Evolutionary conservation across 2,329 filamentous ascomycete genomes (phyloP).

Genomic region (Colletotrichum sp.): DNA sequence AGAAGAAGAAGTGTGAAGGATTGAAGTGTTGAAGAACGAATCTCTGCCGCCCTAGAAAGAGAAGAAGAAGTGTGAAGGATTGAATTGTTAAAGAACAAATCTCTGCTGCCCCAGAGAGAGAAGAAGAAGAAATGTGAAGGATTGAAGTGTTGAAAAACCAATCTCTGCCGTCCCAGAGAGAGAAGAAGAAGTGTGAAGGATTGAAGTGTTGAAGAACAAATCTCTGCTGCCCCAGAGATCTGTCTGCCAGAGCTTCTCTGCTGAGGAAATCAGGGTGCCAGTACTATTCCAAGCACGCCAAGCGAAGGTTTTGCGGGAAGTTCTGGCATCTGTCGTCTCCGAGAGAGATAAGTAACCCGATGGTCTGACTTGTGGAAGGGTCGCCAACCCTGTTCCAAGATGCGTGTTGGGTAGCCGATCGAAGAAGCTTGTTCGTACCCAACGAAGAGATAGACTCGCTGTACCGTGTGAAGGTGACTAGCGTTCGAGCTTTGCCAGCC

Average conservation of each 20-base stretch:
- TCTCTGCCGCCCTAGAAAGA: background rate
- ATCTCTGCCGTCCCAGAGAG: background rate
- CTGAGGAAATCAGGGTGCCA: background rate
- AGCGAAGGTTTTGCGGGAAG: background rate
- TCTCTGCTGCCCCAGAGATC: background rate
- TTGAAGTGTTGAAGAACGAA: background rate
- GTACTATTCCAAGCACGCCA: background rate
- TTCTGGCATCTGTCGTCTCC: background rate
- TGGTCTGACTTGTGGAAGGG: background rate
- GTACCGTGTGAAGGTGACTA: background rate
- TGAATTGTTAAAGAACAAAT: background rate
- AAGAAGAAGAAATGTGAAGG: background rate
- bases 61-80: background rate
- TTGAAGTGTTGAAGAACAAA: background rate
- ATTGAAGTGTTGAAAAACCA: background rate
- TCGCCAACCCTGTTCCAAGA: background rate
- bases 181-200: background rate
- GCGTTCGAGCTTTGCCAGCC: background rate
- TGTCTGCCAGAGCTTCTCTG: background rate
- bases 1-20: background rate
- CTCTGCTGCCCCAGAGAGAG: background rate
- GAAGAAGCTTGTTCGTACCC: background rate
- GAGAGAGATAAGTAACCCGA: too few species aligned
- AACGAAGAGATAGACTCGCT: background rate
- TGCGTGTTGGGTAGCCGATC: background rate